phyloP scores from a whole-genome alignment of 176 grass and related monocot species.

The Aegilops tauschii region DNA sequence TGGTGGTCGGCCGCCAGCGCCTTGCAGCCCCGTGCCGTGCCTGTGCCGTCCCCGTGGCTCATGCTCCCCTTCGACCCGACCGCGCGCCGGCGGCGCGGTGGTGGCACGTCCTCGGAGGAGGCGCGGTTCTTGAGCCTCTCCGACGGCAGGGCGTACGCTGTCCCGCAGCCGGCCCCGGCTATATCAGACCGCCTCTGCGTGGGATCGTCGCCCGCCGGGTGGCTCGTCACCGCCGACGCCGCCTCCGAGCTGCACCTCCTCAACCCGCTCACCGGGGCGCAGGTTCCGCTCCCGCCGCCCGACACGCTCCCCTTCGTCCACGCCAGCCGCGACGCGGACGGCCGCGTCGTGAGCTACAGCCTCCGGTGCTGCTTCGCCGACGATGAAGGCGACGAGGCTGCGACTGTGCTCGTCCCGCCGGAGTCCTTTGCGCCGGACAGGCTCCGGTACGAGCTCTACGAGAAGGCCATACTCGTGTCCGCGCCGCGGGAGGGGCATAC shows the following conservation, averaged over 20 bases:
- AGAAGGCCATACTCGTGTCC: constrained; percentile 47
- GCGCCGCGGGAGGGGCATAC: neutral
- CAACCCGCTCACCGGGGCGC: constrained; percentile 40
- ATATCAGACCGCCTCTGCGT: constrained; percentile 23
- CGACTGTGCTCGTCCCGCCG: constrained; percentile 5
- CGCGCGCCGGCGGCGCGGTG: neutral
- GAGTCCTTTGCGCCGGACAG: constrained; percentile 26
- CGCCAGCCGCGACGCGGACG: neutral
- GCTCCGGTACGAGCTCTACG: constrained; percentile 52
- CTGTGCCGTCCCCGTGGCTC: constrained; percentile 40
- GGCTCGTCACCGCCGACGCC: constrained; percentile 48
- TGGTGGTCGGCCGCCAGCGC: constrained; percentile 15
- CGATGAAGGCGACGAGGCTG: neutral
- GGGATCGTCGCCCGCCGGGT: constrained; percentile 39
- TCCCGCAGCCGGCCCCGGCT: constrained; percentile 35
- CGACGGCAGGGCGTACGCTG: constrained; percentile 31
- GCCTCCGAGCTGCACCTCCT: constrained; percentile 46
- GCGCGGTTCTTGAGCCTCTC: constrained; percentile 48
- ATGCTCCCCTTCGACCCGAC: constrained; percentile 47
- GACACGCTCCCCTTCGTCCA: constrained; percentile 41
- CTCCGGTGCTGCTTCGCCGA: neutral
- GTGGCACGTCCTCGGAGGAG: neutral
- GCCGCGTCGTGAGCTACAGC: constrained; percentile 22
- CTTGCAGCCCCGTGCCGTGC: neutral
- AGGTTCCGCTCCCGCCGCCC: constrained; percentile 34